phyloP scores from a whole-genome alignment of 805 yeast genomes.

The Sungouiella blattae region DNA sequence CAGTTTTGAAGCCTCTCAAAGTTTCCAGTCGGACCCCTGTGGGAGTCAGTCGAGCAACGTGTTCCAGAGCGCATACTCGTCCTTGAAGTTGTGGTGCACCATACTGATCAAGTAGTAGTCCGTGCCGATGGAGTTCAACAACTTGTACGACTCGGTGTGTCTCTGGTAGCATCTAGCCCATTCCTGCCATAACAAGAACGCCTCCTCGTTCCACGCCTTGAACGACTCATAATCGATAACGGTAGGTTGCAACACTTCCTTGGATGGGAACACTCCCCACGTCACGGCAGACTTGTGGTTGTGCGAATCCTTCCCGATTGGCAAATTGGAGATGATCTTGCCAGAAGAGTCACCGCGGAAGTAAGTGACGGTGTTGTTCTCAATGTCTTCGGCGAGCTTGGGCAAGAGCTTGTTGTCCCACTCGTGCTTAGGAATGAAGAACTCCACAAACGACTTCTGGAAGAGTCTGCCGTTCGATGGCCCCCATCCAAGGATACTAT shows the following conservation, averaged over 20 bases:
- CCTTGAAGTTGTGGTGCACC: conserved; percentile 78
- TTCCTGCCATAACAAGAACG: conserved; percentile 84
- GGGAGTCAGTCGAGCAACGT: conserved; percentile 40
- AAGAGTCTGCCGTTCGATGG: conserved; percentile 83
- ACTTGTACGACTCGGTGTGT: conserved; percentile 50
- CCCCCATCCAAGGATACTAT: conserved; percentile 96
- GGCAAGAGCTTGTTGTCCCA: conserved; percentile 62
- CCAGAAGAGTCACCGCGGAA: conserved; percentile 68
- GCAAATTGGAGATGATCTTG: conserved; percentile 58
- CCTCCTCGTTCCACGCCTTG: conserved; percentile 95
- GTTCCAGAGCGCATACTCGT: conserved; percentile 77
- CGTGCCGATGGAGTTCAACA: conserved; percentile 59
- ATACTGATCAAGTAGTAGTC: conserved; percentile 77
- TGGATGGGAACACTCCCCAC: conserved; percentile 95
- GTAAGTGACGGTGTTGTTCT: conserved; percentile 58
- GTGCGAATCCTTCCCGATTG: conserved; percentile 22
- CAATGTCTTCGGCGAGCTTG: conserved; percentile 37
- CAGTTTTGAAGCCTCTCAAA: too few relatives aligned
- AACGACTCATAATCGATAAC: conserved; percentile 90
- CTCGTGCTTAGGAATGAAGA: conserved; percentile 68
- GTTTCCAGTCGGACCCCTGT: too few relatives aligned
- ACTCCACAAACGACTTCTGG: conserved; percentile 86
- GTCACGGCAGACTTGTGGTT: conserved; percentile 77
- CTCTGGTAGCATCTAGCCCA: conserved; percentile 82
- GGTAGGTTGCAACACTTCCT: conserved; percentile 88